A percentile compares a stretch with the other conserved stretches of the same genome.
phyloP scores from a whole-genome alignment of 352 stramenopile genomes.

The Globisporangium iwayamae region DNA sequence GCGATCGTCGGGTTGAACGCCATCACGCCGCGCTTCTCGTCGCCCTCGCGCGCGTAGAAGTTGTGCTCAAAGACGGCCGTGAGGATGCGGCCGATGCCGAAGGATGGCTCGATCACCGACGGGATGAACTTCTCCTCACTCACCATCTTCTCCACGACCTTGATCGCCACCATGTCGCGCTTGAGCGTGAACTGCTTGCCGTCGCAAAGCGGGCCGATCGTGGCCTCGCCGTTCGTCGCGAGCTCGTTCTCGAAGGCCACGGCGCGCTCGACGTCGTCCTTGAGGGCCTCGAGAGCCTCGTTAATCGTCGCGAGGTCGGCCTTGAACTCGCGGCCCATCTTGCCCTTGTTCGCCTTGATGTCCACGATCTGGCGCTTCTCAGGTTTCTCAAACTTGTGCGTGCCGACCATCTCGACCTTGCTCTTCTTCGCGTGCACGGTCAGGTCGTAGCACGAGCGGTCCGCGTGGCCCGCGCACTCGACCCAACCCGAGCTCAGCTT shows the following conservation, averaged over 20 bases:
- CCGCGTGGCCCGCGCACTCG: slow-evolving; percentile 98
- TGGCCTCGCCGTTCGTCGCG: slow-evolving; percentile 85
- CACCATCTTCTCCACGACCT: slow-evolving; percentile 94
- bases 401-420: slow-evolving; percentile 87
- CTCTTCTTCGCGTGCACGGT: slow-evolving; percentile 86
- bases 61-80: slow-evolving; percentile 99
- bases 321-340: slow-evolving; percentile 97
- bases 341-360: slow-evolving; percentile 96
- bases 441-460: slow-evolving; percentile 98
- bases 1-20: slow-evolving; percentile 95
- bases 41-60: slow-evolving; percentile 94
- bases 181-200: slow-evolving; percentile 90
- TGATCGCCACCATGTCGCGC: slow-evolving; percentile 94
- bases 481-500: slow-evolving; percentile 98
- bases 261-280: slow-evolving; percentile 85
- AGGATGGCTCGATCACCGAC: slow-evolving; percentile 99
- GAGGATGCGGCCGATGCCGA: slow-evolving; percentile 97
- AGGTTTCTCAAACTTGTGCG: slow-evolving; percentile 88
- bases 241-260: slow-evolving; percentile 91
- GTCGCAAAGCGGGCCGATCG: slow-evolving; percentile 83
- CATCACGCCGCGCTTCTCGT: slow-evolving; percentile 98
- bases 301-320: slow-evolving; percentile 81
- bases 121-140: slow-evolving; percentile 98
- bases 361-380: slow-evolving; percentile 93
- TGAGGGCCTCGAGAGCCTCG: slow-evolving; percentile 75